A percentile compares a stretch with the other conserved stretches of the same genome.
Conservation (phyloP, 2,329 filamentous ascomycete genomes). For the Sclerotinia glacialis region DNA sequence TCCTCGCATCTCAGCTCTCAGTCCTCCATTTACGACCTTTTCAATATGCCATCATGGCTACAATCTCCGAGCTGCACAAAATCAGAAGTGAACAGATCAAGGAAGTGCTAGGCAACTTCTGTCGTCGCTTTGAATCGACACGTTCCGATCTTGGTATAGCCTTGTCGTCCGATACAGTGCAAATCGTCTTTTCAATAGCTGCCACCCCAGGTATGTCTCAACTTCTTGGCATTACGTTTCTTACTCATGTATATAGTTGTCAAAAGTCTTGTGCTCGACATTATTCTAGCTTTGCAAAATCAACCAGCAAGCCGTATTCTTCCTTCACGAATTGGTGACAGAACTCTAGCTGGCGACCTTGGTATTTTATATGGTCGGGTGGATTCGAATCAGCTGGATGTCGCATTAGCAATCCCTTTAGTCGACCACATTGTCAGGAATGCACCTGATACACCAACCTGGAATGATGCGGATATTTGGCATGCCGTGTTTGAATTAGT, state of each 20-base stretch:
- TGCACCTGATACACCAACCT: slow-evolving; percentile 19
- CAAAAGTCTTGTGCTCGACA: no score
- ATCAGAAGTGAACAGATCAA: slow-evolving; percentile 26
- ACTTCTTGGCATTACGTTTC: slow-evolving; percentile 4
- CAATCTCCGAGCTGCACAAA: slow-evolving; percentile 28
- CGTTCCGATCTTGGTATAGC: slow-evolving; percentile 24
- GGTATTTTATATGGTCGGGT: no score
- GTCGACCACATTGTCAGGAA: no score
- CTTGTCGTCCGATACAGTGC: slow-evolving; percentile 13
- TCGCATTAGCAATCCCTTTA: no score
- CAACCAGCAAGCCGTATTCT: no score
- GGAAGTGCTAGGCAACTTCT: slow-evolving; percentile 26
- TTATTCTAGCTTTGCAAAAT: no score
- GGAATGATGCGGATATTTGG: no score
- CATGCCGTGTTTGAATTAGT: no score
- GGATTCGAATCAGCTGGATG: no score
- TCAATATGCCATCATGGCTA: slow-evolving; percentile 25
- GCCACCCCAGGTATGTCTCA: slow-evolving; percentile 23
- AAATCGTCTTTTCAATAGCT: no score
- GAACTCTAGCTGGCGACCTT: not conserved
- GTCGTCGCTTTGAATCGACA: slow-evolving; percentile 28
- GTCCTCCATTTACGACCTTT: slow-evolving; percentile 21
- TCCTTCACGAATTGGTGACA: no score
- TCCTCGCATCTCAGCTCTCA: not conserved
- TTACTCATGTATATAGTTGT: no score